Evolutionary conservation across 257 asterid species (phyloP).

Genomic region (Verbena officinalis): DNA sequence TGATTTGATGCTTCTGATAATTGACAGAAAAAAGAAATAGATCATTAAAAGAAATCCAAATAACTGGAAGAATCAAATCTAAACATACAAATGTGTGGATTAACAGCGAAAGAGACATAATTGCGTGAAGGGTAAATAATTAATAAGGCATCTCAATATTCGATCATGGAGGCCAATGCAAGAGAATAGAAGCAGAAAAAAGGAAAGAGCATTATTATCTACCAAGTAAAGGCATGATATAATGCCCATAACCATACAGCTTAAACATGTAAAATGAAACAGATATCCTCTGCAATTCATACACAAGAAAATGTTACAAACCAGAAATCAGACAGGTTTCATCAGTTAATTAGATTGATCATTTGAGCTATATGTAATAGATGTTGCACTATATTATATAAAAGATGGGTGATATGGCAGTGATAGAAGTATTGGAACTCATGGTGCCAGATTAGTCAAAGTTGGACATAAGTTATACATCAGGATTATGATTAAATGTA

Average conservation of each 20-base stretch:
- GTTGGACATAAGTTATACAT: neutral
- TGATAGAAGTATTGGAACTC: too few species aligned
- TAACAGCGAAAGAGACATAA: slow-evolving; percentile 8
- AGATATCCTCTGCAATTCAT: neutral
- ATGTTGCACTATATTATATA: neutral
- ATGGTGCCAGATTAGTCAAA: neutral
- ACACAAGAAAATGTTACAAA: neutral
- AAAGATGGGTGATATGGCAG: neutral
- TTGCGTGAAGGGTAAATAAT: slow-evolving; percentile 15
- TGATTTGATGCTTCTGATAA: slow-evolving; percentile 61
- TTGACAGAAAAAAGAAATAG: slow-evolving; percentile 14
- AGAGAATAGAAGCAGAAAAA: slow-evolving; percentile 7
- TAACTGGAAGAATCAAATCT: slow-evolving; percentile 17
- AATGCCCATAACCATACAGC: neutral
- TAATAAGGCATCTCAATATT: neutral
- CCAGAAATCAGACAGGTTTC: neutral
- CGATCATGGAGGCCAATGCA: neutral
- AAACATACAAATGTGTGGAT: neutral
- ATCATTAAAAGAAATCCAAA: slow-evolving; percentile 22
- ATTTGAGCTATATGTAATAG: neutral
- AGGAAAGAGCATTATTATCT: neutral
- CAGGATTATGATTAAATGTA: neutral
- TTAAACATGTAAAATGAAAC: neutral
- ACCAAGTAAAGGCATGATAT: neutral
- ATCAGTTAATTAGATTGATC: slow-evolving; percentile 6